Evolutionary conservation across 148 eudicot species (phyloP), one percentile per base, ranked within the genome.

Genomic region (Nepenthes gracilis): DNA sequence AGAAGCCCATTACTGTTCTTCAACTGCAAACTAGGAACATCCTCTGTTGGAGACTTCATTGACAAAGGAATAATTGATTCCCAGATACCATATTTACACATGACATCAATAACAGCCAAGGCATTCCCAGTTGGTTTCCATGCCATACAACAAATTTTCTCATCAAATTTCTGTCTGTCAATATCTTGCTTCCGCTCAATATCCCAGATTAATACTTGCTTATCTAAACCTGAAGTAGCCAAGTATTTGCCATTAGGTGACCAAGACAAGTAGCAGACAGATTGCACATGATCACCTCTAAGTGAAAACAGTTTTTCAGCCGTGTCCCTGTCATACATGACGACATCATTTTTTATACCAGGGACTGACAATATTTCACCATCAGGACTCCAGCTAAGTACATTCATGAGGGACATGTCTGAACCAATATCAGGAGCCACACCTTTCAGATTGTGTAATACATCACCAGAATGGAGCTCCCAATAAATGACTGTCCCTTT

Each of bases 121-220:
- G 97, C 81, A 80, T 94, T 94, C 47, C 97, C 99, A 65, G 70
- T 80, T 51, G 97, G 92, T 72, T 89, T 89, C 99, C 99, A 94
- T 49, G 92, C 80, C 95, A 89, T 82, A 74, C 75, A 81, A 69
- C 87, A 76, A 64, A 94, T 78, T 52, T 76, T 69, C 43, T 94
- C 87, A 55, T 85, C 88, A 76, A 94, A 89, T 78, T 83, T 89
- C 65, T 94, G 99, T 54, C 97, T 74, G 43, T 85, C 97, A 48
- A 94, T 94, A 57, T 89, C 97, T 70, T 77, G 85, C 64, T 68
- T 84, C 69, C 80, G 75, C 56, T 68, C 81, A 68, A 89, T 79
- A 77, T 94, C 97, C 99, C 99, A 94, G 47, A 94, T 82, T 64
- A 94, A 69, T 23, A 94, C 78, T 72, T 94, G 99, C 55, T 74